phyloP scores from a whole-genome alignment of 345 rosid genomes.

The Lumnitzera littorea region DNA sequence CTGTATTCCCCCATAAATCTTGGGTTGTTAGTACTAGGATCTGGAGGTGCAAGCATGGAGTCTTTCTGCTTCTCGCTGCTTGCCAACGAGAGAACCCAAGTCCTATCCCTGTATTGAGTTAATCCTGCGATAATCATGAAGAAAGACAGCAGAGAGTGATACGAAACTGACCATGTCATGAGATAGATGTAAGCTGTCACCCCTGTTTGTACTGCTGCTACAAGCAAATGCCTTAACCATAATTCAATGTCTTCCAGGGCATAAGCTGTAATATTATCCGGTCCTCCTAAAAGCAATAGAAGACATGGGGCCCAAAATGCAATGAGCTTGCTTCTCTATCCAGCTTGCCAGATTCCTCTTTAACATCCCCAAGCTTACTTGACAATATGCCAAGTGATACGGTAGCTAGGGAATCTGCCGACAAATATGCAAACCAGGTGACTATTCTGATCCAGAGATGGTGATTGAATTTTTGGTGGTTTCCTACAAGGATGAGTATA shows the following conservation, averaged over 20 bases:
- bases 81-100: slow-evolving; percentile 30
- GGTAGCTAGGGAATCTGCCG: slow-evolving; percentile 19
- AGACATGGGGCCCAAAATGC: no score
- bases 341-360: background rate
- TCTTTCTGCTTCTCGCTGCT: slow-evolving; percentile 26
- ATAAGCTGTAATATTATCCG: no score
- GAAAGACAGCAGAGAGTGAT: slow-evolving; percentile 11
- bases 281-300: no score
- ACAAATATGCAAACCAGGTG: slow-evolving; percentile 19
- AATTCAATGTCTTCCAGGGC: no score
- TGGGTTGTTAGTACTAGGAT: no score
- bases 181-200: slow-evolving; percentile 22
- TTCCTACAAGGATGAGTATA: background rate
- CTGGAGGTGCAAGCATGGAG: background rate
- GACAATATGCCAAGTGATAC: slow-evolving; percentile 19
- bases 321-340: no score
- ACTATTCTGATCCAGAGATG: background rate
- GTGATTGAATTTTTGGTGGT: slow-evolving; percentile 6
- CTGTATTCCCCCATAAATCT: no score
- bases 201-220: no score
- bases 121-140: slow-evolving; percentile 23
- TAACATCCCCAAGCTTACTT: background rate
- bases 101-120: slow-evolving; percentile 36
- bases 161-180: slow-evolving; percentile 15
- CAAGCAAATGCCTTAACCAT: no score